A percentile compares a stretch with the other conserved stretches of the same genome.
Conservation (phyloP, 345 rosid genomes). For the Salix koriyanagi region DNA sequence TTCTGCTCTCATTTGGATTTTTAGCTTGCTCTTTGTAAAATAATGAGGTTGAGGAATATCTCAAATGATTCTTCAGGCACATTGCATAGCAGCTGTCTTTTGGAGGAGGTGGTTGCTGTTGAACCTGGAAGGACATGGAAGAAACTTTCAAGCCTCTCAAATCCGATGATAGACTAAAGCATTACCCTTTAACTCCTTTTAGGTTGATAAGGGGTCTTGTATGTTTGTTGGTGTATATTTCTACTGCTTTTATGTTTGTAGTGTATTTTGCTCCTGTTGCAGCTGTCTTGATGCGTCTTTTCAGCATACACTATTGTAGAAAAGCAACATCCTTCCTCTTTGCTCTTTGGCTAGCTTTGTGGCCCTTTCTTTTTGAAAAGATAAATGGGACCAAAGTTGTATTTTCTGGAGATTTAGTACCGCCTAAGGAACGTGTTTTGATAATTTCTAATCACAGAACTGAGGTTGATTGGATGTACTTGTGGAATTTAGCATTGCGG, state of each 20-base stretch:
- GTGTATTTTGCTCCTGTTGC: conserved; percentile 52
- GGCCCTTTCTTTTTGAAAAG: conserved; percentile 83
- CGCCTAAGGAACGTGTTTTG: conserved; percentile 51
- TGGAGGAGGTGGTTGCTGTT: conserved; percentile 6
- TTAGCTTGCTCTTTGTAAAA: background rate
- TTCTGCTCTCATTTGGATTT: background rate
- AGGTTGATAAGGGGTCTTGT: conserved; percentile 59
- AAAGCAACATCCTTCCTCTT: conserved; percentile 54
- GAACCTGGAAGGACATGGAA: conserved; percentile 44
- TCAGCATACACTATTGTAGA: conserved; percentile 51
- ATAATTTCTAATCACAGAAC: conserved; percentile 79
- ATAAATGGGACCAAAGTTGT: conserved; percentile 64
- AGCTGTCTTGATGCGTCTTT: conserved; percentile 39
- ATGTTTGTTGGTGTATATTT: conserved; percentile 56
- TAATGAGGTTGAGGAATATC: background rate
- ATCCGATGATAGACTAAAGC: conserved; percentile 39
- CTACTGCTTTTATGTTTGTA: conserved; percentile 65
- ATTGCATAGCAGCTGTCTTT: conserved; percentile 34
- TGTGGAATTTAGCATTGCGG: conserved; percentile 78
- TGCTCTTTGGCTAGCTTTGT: conserved; percentile 65
- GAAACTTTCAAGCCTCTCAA: conserved; percentile 31
- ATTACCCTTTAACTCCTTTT: conserved; percentile 53
- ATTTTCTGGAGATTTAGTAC: conserved; percentile 61
- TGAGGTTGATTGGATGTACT: conserved; percentile 93
- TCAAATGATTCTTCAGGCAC: conserved; percentile 23